Evolutionary conservation across 2,329 filamentous ascomycete genomes (phyloP), one percentile per base, ranked within the genome.

Genomic region (Albifimbria verrucaria): DNA sequence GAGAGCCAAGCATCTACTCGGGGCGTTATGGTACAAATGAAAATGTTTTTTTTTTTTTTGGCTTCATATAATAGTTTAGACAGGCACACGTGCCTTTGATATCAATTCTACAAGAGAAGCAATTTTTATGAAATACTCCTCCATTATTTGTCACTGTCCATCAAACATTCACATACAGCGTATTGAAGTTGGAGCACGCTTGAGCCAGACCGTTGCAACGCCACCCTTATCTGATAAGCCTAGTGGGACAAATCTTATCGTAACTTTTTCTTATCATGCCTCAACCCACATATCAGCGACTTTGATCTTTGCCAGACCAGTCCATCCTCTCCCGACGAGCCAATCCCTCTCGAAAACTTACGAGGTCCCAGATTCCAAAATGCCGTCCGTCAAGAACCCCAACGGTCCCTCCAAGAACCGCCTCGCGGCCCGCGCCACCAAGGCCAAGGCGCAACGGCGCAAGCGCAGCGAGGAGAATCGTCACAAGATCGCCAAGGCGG

Each of bases 301-400:
- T 39, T 39, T n/a, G 32, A 6, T 15, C 7, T 39, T 39, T 12
- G 12, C 32, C 15, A 39, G 12, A 17, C 32, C 18, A 15, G 7
- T 39, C 41, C 17, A 51, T 5, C 17, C 36, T 17, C 15, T 15
- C 32, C 12, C 11, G 7, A 43, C 41, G 18, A 51, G 6, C 17
- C 36, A 39, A 39, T 15, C 32, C 12, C 11, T 15, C 12, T n/a
- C 32, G 32, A 39, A 12, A 49, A 20, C 22, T 49, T 17, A 42
- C n/a, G n/a, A n/a, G n/a, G n/a, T n/a, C n/a, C n/a, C n/a, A n/a
- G n/a, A n/a, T n/a, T n/a, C n/a, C 51, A 63, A 52, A 57, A 83
- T 82, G 79, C 75, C 77, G 17, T 83, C 80, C 47, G 76, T 81
- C 60, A 78, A 79, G 58, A 85, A 82, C 70, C 81, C 80, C 63